Conservation (phyloP, 2,329 filamentous ascomycete species). For the Dactylellina drechsleri region DNA sequence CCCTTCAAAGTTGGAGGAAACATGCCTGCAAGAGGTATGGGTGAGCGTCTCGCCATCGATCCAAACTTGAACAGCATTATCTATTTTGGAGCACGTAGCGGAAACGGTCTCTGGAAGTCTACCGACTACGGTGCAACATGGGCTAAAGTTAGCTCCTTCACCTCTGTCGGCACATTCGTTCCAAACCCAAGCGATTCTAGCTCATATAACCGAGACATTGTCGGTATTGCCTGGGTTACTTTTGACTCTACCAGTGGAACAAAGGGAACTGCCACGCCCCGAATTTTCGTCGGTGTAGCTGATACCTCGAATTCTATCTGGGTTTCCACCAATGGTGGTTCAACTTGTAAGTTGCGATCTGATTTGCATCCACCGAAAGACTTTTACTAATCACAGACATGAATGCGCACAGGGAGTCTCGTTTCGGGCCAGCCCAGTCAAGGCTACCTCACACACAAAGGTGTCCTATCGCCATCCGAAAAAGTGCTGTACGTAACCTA, state of each 20-base stretch:
- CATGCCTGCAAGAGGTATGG: conserved; percentile 71
- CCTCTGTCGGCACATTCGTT: conserved; percentile 66
- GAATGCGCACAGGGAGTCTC: conserved; percentile 60
- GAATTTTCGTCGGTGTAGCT: conserved; percentile 69
- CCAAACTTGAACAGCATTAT: conserved; percentile 69
- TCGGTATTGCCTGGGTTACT: conserved; percentile 67
- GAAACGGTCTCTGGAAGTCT: conserved; percentile 70
- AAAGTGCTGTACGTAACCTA: conserved; percentile 69
- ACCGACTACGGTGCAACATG: conserved; percentile 68
- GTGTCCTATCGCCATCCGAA: conserved; percentile 66
- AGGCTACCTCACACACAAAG: conserved; percentile 68
- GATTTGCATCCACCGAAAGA: background rate
- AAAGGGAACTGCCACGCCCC: conserved; percentile 65
- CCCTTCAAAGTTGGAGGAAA: conserved; percentile 72
- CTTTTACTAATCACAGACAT: background rate
- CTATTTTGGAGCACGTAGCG: conserved; percentile 70
- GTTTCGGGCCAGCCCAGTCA: conserved; percentile 65
- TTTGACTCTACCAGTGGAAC: conserved; percentile 67
- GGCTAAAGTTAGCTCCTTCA: conserved; percentile 67
- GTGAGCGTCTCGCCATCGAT: conserved; percentile 69
- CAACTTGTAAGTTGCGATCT: conserved; percentile 63
- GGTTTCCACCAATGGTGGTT: conserved; percentile 68
- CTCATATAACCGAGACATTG: conserved; percentile 65
- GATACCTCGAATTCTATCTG: conserved; percentile 67
- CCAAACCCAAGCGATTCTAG: conserved; percentile 64